A percentile compares a stretch with the other conserved stretches of the same genome.
Conservation (phyloP, 1,284 basidiomycete species). For the Cryptococcus neoformans region DNA sequence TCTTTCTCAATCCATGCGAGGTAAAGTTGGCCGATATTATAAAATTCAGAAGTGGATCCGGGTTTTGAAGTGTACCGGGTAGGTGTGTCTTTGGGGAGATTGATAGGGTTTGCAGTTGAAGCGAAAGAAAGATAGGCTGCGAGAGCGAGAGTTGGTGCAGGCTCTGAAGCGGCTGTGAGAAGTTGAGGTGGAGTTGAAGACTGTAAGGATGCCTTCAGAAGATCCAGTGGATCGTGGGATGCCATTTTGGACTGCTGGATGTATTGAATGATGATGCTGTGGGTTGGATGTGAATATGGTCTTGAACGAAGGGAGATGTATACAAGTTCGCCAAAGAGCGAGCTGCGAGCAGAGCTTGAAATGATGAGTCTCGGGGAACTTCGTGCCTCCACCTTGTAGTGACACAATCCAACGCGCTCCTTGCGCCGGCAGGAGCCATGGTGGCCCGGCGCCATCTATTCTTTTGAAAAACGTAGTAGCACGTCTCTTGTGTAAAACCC, state of each 20-base stretch:
- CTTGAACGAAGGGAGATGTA: no score
- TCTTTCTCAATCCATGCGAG: constrained; percentile 73
- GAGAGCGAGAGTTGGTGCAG: constrained; percentile 53
- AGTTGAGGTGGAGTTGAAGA: constrained; percentile 25
- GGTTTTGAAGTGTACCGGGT: constrained; percentile 62
- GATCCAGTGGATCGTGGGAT: constrained; percentile 34
- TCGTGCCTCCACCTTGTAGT: no score
- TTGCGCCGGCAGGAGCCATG: no score
- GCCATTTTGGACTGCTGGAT: constrained; percentile 6
- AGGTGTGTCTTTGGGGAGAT: constrained; percentile 64
- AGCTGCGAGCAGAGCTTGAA: no score
- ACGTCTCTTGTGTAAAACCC: no score
- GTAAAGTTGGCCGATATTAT: constrained; percentile 73
- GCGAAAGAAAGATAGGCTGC: constrained; percentile 66
- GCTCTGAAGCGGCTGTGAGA: constrained; percentile 51
- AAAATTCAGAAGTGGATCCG: constrained; percentile 63
- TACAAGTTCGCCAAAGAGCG: no score
- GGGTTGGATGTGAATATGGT: no score
- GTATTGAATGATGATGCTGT: no score
- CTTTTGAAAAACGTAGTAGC: no score
- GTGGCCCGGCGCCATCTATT: no score
- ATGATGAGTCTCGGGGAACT: no score
- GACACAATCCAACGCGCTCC: no score
- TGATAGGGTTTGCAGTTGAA: constrained; percentile 33
- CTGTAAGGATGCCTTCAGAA: constrained; percentile 33